Conservation (phyloP, 495 filamentous ascomycete genomes). For the Pyrenula aspistea region DNA sequence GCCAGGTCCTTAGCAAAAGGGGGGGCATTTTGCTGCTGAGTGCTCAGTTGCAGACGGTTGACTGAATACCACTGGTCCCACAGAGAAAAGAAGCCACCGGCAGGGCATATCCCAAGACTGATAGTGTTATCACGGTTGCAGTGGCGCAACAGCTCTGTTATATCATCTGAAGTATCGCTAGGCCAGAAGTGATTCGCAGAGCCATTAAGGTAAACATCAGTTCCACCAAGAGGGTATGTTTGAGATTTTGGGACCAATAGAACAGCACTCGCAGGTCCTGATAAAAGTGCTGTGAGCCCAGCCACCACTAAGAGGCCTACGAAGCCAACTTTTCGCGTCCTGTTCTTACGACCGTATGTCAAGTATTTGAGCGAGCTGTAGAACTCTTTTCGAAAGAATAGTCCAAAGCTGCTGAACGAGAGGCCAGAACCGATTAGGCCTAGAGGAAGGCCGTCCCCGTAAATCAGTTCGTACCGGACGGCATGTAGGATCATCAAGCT, state of each 20-base stretch:
- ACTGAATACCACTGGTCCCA: slow-evolving; percentile 6
- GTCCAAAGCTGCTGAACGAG: slow-evolving; percentile 8
- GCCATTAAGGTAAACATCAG: slow-evolving; percentile 8
- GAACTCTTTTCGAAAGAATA: slow-evolving; percentile 9
- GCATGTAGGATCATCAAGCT: slow-evolving; percentile 7
- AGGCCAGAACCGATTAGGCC: slow-evolving; percentile 9
- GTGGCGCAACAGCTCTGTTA: background rate
- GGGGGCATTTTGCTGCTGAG: slow-evolving; percentile 2
- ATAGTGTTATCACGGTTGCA: slow-evolving; percentile 3
- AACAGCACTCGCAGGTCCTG: slow-evolving; percentile 10
- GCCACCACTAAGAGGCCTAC: background rate
- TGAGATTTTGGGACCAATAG: slow-evolving; percentile 9
- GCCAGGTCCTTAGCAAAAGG: slow-evolving; percentile 7
- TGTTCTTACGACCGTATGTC: background rate
- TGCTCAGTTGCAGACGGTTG: background rate
- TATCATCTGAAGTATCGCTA: background rate
- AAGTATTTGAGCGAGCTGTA: slow-evolving; percentile 4
- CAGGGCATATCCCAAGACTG: slow-evolving; percentile 8
- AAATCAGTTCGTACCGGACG: slow-evolving; percentile 10
- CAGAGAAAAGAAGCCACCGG: slow-evolving; percentile 6
- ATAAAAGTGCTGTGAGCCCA: slow-evolving; percentile 5
- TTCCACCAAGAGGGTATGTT: slow-evolving; percentile 9
- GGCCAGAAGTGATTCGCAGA: slow-evolving; percentile 9
- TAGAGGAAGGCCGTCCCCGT: slow-evolving; percentile 12
- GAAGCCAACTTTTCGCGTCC: slow-evolving; percentile 3